Evolutionary conservation across 2,329 filamentous ascomycete species (phyloP).

Genomic region (Ciborinia camelliae): DNA sequence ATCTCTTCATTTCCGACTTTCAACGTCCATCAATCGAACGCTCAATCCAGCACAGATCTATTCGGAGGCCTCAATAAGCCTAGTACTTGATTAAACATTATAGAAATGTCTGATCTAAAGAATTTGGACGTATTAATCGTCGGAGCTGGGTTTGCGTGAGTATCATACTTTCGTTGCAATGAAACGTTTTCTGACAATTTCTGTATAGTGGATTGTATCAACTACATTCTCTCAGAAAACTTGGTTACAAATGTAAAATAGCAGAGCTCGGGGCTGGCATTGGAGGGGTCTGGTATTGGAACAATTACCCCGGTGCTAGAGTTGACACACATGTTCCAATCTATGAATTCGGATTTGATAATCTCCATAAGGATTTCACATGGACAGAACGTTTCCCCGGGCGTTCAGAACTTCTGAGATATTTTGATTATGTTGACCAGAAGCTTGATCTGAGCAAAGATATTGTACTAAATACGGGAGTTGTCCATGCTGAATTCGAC

Average conservation of each 20-base stretch:
- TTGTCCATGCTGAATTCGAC: neutral
- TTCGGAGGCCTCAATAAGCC: neutral
- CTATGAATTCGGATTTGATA: conserved; percentile 40
- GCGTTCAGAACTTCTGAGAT: conserved; percentile 43
- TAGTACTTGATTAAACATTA: neutral
- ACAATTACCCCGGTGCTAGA: conserved; percentile 46
- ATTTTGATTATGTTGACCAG: conserved; percentile 48
- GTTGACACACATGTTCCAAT: conserved; percentile 30
- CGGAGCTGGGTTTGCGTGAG: conserved; percentile 5
- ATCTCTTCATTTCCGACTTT: neutral
- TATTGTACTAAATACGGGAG: conserved; percentile 29
- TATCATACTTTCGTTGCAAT: neutral
- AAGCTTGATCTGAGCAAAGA: conserved; percentile 44
- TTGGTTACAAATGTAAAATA: conserved; percentile 4
- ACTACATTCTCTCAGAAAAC: neutral
- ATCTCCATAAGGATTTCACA: conserved; percentile 45
- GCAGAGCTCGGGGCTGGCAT: neutral
- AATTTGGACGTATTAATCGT: neutral
- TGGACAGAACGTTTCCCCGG: conserved; percentile 44
- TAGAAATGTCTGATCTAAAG: neutral
- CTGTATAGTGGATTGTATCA: neutral
- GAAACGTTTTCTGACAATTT: neutral
- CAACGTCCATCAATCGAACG: neutral
- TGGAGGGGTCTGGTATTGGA: conserved; percentile 31
- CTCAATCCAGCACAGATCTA: neutral